Conservation (phyloP, 129 eudicot species). For the Cynara cardunculus region DNA sequence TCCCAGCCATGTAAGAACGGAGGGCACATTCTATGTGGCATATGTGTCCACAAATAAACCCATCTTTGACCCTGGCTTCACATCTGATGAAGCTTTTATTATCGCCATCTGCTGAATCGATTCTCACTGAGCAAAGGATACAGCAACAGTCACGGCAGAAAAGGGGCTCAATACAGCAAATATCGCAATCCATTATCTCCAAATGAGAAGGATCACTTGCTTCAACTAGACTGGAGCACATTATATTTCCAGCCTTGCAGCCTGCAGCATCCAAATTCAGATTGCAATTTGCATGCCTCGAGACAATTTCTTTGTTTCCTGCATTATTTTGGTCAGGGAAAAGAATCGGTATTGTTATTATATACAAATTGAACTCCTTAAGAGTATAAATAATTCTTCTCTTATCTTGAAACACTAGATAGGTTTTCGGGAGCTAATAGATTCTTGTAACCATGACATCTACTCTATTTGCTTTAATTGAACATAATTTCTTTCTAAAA, state of each 20-base stretch:
- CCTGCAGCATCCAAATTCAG: constrained; percentile 22
- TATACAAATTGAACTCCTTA: neutral
- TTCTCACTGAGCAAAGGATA: constrained; percentile 60
- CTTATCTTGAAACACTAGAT: neutral
- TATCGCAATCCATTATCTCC: constrained; percentile 53
- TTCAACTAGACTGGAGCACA: constrained; percentile 58
- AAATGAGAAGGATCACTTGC: constrained; percentile 24
- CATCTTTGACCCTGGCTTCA: constrained; percentile 45
- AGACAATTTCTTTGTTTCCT: constrained; percentile 35
- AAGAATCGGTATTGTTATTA: neutral
- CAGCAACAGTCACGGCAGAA: constrained; percentile 89
- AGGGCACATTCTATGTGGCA: constrained; percentile 78
- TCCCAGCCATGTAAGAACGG: constrained; percentile 86
- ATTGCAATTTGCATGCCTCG: constrained; percentile 23
- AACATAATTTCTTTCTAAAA: no score
- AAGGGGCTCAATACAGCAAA: constrained; percentile 72
- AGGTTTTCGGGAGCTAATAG: neutral
- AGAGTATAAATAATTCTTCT: neutral
- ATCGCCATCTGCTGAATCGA: constrained; percentile 35
- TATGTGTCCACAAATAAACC: constrained; percentile 62
- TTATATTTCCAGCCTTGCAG: constrained; percentile 78
- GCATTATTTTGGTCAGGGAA: constrained; percentile 14
- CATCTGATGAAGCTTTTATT: constrained; percentile 51
- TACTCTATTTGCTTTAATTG: no score
- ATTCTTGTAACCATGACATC: neutral